A percentile compares a stretch with the other conserved stretches of the same genome.
Conservation (phyloP, 148 eudicot species). For the Silene conica region DNA sequence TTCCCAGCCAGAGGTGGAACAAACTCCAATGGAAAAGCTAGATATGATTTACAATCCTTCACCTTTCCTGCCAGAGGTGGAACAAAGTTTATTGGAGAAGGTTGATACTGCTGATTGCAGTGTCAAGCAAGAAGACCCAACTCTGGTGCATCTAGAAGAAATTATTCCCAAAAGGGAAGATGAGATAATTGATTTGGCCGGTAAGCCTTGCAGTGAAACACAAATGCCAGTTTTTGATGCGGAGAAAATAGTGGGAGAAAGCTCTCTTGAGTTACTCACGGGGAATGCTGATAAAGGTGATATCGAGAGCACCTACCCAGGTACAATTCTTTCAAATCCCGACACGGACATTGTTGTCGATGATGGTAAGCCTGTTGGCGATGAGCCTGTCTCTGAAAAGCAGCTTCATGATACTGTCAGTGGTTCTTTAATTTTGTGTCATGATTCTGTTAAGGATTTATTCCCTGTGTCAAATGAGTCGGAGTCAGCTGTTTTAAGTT, state of each 20-base stretch:
- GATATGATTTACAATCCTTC: not conserved
- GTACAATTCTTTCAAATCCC: conserved; percentile 12
- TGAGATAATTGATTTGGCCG: conserved; percentile 8
- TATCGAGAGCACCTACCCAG: conserved; percentile 4
- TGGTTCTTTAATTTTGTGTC: conserved; percentile 42
- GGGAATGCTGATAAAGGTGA: conserved; percentile 9
- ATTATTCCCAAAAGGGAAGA: conserved; percentile 5
- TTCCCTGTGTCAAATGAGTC: conserved; percentile 66
- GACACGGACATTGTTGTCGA: conserved; percentile 17
- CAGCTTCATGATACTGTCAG: conserved; percentile 41
- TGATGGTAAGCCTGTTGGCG: conserved; percentile 16
- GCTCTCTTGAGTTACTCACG: not conserved
- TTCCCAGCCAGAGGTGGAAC: conserved; percentile 10
- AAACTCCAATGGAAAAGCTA: too few species aligned
- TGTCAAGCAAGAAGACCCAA: conserved; percentile 16
- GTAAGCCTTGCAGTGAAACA: conserved; percentile 4
- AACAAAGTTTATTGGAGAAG: not conserved
- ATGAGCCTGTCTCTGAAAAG: conserved; percentile 22
- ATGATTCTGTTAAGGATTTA: conserved; percentile 54
- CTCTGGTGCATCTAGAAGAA: conserved; percentile 1
- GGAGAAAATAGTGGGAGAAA: conserved; percentile 14
- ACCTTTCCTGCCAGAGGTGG: conserved; percentile 12
- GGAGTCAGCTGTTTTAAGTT: conserved; percentile 77
- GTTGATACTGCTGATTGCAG: conserved; percentile 2
- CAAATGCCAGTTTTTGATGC: not conserved